phyloP scores from a whole-genome alignment of 768 basidiomycete genomes.

The Exidia glandulosa region DNA sequence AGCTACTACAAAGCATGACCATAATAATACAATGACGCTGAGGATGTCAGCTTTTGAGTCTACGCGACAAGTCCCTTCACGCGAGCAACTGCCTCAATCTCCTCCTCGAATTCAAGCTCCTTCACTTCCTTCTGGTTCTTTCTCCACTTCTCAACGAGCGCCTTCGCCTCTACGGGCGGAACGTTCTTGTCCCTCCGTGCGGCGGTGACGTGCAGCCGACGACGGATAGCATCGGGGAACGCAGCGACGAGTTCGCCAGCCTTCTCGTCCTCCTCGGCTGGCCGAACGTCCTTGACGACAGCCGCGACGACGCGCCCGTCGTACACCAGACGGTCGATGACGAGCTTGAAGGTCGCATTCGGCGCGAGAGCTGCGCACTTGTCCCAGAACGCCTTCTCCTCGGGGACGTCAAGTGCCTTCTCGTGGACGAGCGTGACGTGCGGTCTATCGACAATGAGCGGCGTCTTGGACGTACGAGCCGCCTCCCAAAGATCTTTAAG shows the following conservation, averaged over 20 bases:
- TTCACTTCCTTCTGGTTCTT: not conserved
- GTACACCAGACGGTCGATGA: constrained; percentile 56
- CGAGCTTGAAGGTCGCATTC: constrained; percentile 50
- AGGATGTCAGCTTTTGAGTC: no score
- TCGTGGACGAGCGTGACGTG: constrained; percentile 84
- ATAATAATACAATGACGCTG: no score
- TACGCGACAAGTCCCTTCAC: not conserved
- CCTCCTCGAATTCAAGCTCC: not conserved
- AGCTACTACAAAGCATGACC: no score
- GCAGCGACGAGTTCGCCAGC: constrained; percentile 36
- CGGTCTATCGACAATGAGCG: constrained; percentile 47
- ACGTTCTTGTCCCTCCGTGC: constrained; percentile 51
- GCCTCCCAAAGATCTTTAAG: constrained; percentile 35
- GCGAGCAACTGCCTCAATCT: not conserved
- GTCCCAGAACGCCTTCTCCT: constrained; percentile 35
- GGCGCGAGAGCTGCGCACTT: constrained; percentile 33
- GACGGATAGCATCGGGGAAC: constrained; percentile 36
- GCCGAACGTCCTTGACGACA: constrained; percentile 48
- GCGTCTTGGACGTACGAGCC: constrained; percentile 5
- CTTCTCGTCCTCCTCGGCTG: constrained; percentile 26
- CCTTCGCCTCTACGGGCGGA: constrained; percentile 56
- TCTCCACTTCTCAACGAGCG: constrained; percentile 47
- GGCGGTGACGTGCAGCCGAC: constrained; percentile 74
- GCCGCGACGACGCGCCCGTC: constrained; percentile 73
- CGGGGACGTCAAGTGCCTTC: constrained; percentile 30